Percentiles rank a stretch among this genome's conserved stretches.
phyloP scores from a whole-genome alignment of 208 protist genomes.

The Dictyostelium gargantuum region DNA sequence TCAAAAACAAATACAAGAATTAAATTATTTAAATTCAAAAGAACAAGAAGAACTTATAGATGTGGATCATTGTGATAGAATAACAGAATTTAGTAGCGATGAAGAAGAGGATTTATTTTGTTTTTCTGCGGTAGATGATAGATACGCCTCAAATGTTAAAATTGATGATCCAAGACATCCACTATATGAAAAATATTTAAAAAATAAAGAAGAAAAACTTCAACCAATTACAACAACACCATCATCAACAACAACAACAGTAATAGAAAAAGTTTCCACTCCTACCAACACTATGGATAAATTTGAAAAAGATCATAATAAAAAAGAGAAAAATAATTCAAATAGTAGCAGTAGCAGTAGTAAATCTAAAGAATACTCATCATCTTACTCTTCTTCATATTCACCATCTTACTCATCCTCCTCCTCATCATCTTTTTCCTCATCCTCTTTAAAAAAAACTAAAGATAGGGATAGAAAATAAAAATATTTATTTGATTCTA shows the following conservation, averaged over 20 bases:
- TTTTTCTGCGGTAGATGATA: background rate
- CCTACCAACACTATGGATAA: no score
- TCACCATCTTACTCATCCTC: no score
- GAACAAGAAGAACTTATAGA: conserved; percentile 19
- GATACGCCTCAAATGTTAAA: background rate
- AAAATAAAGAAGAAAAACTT: background rate
- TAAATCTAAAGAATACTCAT: no score
- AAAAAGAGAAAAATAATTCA: background rate
- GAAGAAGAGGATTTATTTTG: conserved; percentile 53
- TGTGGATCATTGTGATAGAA: conserved; percentile 19
- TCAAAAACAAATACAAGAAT: background rate
- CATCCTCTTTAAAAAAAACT: no score
- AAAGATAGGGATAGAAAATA: background rate
- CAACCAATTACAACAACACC: background rate
- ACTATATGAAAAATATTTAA: background rate
- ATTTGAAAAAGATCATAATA: background rate
- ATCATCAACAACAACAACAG: background rate
- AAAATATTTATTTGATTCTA: background rate
- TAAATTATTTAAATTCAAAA: background rate
- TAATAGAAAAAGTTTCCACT: background rate
- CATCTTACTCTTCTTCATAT: no score
- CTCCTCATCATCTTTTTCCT: no score
- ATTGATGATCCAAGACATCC: background rate
- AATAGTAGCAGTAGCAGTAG: no score
- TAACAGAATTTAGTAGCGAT: conserved; percentile 58